These are phyloP conservation scores for Emmonsiellopsis sp. DNA, from an alignment of 2,329 filamentous ascomycete species.

Conservation along the genomic window DNA sequence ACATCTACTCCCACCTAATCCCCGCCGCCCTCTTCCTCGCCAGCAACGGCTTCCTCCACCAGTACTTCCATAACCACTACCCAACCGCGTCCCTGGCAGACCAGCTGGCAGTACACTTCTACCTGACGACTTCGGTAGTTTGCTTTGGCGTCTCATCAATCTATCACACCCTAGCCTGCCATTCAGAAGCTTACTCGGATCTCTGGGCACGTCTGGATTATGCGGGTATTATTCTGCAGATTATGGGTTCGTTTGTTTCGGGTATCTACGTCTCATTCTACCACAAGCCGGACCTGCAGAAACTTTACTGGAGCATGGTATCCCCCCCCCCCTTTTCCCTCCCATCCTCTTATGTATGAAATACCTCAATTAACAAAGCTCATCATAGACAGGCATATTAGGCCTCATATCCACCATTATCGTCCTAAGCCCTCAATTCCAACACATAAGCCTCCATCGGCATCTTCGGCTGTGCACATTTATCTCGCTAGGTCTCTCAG, in stretches of 20 bases:
- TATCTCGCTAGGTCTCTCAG: slow-evolving; percentile 15
- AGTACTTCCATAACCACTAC: slow-evolving; percentile 7
- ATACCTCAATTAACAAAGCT: not conserved
- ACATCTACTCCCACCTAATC: slow-evolving; percentile 63
- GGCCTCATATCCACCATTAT: slow-evolving; percentile 23
- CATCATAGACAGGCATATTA: slow-evolving; percentile 29
- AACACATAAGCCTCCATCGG: slow-evolving; percentile 15
- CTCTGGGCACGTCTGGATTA: slow-evolving; percentile 19
- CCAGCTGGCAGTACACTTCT: slow-evolving; percentile 41
- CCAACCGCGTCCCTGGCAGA: slow-evolving; percentile 4
- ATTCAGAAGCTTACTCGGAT: slow-evolving; percentile 16
- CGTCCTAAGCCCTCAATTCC: slow-evolving; percentile 24
- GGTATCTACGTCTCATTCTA: slow-evolving; percentile 25
- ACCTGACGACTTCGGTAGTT: slow-evolving; percentile 59
- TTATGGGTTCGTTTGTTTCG: slow-evolving; percentile 23
- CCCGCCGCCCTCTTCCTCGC: slow-evolving; percentile 53
- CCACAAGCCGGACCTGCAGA: slow-evolving; percentile 17
- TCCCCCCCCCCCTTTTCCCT: too few species aligned
- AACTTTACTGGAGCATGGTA: slow-evolving; percentile 25
- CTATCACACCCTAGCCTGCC: slow-evolving; percentile 21
- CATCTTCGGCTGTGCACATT: slow-evolving; percentile 16
- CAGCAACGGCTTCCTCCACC: slow-evolving; percentile 6
- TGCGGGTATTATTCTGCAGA: slow-evolving; percentile 21
- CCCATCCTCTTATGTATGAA: slow-evolving; percentile 17
- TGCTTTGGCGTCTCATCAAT: slow-evolving; percentile 51